Base-by-base conservation (phyloP, 805 yeast genomes). In the Candida broadrunensis region DNA sequence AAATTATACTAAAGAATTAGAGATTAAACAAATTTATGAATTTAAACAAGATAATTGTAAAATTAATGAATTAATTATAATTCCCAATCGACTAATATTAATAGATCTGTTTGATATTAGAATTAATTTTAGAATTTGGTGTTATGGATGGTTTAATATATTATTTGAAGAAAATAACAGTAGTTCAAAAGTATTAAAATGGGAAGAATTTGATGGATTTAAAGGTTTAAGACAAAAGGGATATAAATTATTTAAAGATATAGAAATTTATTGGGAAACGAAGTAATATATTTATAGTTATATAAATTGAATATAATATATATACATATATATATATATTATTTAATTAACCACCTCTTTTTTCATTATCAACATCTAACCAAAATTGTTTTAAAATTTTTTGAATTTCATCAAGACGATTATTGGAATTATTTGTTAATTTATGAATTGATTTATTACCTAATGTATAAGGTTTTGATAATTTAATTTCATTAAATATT, bases 191-290 rank as follows among this genome's bases (percentile, higher is more conserved):
- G 16, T 12, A 6, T 36, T 36, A 11, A 19, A 16, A 8, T 61
- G 68, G 69, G 65, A 67, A 2, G 72, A 76, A 0, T 63, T 83
- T 49, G 95, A 86, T 58, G 95, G 95, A 0, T 71, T 70, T 42
- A 72, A 73, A 47, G 95, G 93, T 1, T 72, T 80, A 1, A 51
- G 54, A n/a, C 66, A 65, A 35, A 75, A 72, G 46, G 89, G 89
- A 0, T 41, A 64, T 3, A 65, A 68, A 45, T 49, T 75, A 9
- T 83, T 85, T 50, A 81, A 80, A n/a, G 39, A 60, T 9, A 49
- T 81, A 5, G 71, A 68, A 37, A 51, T 78, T 9, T 56, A 53
- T 29, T 72, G 76, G 75, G 23, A 38, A 11, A n/a, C n/a, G n/a
- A n/a, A n/a, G n/a, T n/a, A n/a, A n/a, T n/a, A n/a, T n/a, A n/a